phyloP scores from a whole-genome alignment of 78 protist genomes.

The Blattamonas nauphoetae region DNA sequence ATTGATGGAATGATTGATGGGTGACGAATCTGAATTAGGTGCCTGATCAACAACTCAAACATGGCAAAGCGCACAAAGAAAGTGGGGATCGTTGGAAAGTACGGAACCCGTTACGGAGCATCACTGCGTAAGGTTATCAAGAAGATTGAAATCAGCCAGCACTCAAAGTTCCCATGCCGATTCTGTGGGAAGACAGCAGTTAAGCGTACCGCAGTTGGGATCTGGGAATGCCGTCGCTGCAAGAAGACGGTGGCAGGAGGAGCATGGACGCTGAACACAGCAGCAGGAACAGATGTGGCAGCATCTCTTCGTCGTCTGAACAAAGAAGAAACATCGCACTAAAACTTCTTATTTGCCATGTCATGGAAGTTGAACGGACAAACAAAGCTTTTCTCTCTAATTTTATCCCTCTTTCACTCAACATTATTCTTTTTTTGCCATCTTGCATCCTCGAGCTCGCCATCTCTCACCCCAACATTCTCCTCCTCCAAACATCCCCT shows the following conservation, averaged over 20 bases:
- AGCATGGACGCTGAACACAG: slow-evolving; percentile 65
- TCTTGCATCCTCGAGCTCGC: too few relatives aligned
- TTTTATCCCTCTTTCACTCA: too few relatives aligned
- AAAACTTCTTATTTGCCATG: too few relatives aligned
- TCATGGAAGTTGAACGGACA: too few relatives aligned
- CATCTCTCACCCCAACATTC: too few relatives aligned
- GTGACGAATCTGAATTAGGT: too few relatives aligned
- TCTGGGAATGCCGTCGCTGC: slow-evolving; percentile 90
- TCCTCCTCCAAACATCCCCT: too few relatives aligned
- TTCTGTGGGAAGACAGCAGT: slow-evolving; percentile 86
- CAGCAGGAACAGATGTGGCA: background rate
- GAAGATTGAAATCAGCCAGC: slow-evolving; percentile 87
- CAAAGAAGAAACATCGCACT: background rate
- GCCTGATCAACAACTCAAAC: background rate
- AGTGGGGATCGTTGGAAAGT: slow-evolving; percentile 93
- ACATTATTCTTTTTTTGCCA: too few relatives aligned
- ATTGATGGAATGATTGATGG: too few relatives aligned
- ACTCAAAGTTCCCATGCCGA: slow-evolving; percentile 74
- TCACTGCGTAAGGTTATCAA: slow-evolving; percentile 82
- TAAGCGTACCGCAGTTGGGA: slow-evolving; percentile 81
- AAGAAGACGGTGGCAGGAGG: slow-evolving; percentile 88
- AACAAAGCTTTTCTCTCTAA: too few relatives aligned
- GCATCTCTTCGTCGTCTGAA: background rate
- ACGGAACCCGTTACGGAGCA: slow-evolving; percentile 97
- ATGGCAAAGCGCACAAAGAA: slow-evolving; percentile 84